phyloP scores from a whole-genome alignment of 1,139 yeast species.

The Candida albicans region DNA sequence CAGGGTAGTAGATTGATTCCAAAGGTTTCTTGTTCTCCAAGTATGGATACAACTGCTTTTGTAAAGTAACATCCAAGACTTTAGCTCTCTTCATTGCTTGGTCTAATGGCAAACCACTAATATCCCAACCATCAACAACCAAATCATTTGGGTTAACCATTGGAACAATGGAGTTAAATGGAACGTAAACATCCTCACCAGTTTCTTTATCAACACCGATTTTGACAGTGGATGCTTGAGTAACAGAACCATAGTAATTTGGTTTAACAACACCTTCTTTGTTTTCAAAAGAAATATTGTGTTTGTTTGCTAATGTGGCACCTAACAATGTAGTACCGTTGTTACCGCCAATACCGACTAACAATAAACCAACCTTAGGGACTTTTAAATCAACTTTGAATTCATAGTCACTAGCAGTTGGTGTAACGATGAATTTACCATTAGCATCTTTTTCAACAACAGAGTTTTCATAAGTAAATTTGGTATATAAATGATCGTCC shows the following conservation, averaged over 20 bases:
- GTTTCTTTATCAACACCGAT: slow-evolving; percentile 71
- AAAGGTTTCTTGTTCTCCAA: slow-evolving; percentile 68
- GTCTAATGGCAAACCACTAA: slow-evolving; percentile 66
- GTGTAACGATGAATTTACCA: slow-evolving; percentile 68
- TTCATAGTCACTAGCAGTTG: slow-evolving; percentile 71
- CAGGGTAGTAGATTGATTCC: slow-evolving; percentile 91
- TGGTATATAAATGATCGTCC: slow-evolving; percentile 62
- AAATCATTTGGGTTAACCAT: slow-evolving; percentile 88
- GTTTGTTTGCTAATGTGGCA: slow-evolving; percentile 82
- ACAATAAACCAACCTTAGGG: slow-evolving; percentile 85
- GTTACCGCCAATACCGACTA: slow-evolving; percentile 96
- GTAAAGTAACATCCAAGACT: slow-evolving; percentile 85
- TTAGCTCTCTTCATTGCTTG: slow-evolving; percentile 83
- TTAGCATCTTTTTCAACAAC: slow-evolving; percentile 42
- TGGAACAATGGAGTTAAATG: slow-evolving; percentile 87
- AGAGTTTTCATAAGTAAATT: slow-evolving; percentile 52
- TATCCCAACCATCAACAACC: slow-evolving; percentile 95
- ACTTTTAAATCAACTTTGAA: slow-evolving; percentile 81
- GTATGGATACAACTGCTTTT: slow-evolving; percentile 68
- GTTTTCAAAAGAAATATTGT: slow-evolving; percentile 74
- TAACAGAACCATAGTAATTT: slow-evolving; percentile 94
- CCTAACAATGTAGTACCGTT: slow-evolving; percentile 92
- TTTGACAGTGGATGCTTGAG: slow-evolving; percentile 88
- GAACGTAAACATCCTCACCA: slow-evolving; percentile 90
- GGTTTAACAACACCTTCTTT: slow-evolving; percentile 80